Conservation (phyloP, 179 eudicot genomes). For the Carnegiea gigantea region DNA sequence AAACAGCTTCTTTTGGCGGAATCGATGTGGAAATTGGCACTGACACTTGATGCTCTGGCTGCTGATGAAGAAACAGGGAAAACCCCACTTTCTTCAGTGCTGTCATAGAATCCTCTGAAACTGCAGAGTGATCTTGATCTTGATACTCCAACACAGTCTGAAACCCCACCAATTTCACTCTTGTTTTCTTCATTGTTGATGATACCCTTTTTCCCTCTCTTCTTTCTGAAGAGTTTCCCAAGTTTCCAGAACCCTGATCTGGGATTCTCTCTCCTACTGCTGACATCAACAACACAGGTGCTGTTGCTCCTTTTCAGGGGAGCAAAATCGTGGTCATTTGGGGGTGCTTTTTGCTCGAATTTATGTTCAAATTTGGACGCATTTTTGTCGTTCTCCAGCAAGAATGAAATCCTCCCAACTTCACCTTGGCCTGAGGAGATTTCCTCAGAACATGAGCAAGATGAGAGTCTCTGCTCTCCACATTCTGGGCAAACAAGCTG, state of each 20-base stretch:
- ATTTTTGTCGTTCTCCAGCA: conserved; percentile 59
- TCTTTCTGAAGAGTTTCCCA: conserved; percentile 63
- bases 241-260: conserved; percentile 54
- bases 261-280: conserved; percentile 14
- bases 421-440: conserved; percentile 41
- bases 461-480: conserved; percentile 64
- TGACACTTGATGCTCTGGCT: conserved; percentile 66
- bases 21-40: conserved; percentile 44
- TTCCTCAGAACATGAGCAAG: conserved; percentile 64
- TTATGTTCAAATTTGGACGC: conserved; percentile 11
- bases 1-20: conserved; percentile 48
- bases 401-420: conserved; percentile 65
- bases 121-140: conserved; percentile 77
- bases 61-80: conserved; percentile 48
- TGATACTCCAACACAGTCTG: conserved; percentile 54
- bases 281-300: conserved; percentile 41
- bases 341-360: conserved; percentile 8
- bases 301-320: conserved; percentile 59
- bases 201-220: conserved; percentile 31
- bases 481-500: conserved; percentile 71
- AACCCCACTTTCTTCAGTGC: conserved; percentile 42
- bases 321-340: conserved; percentile 26
- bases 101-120: conserved; percentile 46
- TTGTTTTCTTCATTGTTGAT: conserved; percentile 28
- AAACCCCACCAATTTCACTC: conserved; percentile 39